Evolutionary conservation across 2,329 filamentous ascomycete genomes (phyloP).

Genomic region (Penicillium sp.): DNA sequence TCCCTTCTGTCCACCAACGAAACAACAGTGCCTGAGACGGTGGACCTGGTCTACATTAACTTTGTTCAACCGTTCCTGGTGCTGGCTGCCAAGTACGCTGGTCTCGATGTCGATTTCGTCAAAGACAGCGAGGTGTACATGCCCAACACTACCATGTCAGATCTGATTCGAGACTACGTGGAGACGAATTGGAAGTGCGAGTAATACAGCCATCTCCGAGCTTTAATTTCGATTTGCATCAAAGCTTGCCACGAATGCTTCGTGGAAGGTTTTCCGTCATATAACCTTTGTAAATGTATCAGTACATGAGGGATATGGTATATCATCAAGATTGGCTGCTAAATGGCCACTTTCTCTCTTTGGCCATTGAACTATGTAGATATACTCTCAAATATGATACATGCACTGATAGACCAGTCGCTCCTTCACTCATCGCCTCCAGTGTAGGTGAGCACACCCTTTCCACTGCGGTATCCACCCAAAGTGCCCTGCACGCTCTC

Average conservation of each 20-base stretch:
- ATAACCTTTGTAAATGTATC: neutral
- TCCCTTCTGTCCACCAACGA: conserved; percentile 53
- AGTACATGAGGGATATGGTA: neutral
- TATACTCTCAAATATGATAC: conserved; percentile 12
- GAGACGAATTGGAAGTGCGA: conserved; percentile 54
- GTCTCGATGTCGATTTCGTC: conserved; percentile 49
- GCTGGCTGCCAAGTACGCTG: conserved; percentile 66
- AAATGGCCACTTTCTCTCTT: neutral
- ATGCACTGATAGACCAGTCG: conserved; percentile 1
- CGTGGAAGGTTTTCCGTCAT: neutral
- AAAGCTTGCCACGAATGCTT: neutral
- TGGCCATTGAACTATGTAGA: neutral
- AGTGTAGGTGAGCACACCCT: conserved; percentile 84
- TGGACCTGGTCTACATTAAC: conserved; percentile 89
- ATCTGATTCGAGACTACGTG: conserved; percentile 62
- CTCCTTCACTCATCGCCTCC: conserved; percentile 33
- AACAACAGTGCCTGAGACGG: conserved; percentile 61
- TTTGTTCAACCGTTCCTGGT: conserved; percentile 85
- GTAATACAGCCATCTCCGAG: neutral
- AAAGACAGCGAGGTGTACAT: conserved; percentile 55
- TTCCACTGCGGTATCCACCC: conserved; percentile 80
- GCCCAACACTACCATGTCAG: conserved; percentile 55
- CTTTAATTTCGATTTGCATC: neutral
- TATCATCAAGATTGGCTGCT: neutral
- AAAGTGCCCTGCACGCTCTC: conserved; percentile 80